Evolutionary conservation across 305 asterid genomes (phyloP).

Genomic region (Plantago coronopus): DNA sequence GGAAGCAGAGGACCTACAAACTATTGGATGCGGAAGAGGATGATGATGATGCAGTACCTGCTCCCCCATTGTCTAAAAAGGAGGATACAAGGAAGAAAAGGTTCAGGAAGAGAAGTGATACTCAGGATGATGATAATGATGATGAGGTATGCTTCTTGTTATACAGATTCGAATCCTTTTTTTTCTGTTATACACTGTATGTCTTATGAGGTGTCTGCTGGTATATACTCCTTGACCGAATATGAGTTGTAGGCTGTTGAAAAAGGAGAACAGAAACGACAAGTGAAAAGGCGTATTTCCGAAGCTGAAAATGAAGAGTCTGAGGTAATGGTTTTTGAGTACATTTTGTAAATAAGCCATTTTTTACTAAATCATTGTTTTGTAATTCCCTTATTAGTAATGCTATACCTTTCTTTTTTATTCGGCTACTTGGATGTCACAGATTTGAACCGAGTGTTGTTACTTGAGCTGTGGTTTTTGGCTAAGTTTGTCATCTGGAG

Average conservation of each 20-base stretch:
- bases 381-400: too few species aligned
- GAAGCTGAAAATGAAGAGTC: constrained; percentile 60
- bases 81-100: constrained; percentile 51
- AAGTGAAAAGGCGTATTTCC: constrained; percentile 54
- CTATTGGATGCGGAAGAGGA: constrained; percentile 76
- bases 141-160: constrained; percentile 52
- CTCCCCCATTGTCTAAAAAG: constrained; percentile 40
- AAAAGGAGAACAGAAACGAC: constrained; percentile 43
- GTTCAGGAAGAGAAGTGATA: constrained; percentile 75
- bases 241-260: constrained; percentile 41
- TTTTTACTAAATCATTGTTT: too few species aligned
- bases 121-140: constrained; percentile 52
- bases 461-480: too few species aligned
- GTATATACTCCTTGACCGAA: constrained; percentile 30
- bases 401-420: not conserved
- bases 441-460: too few species aligned
- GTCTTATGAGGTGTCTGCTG: constrained; percentile 24
- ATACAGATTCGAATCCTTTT: constrained; percentile 28
- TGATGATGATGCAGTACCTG: constrained; percentile 38
- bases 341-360: not conserved
- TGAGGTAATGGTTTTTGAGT: constrained; percentile 44
- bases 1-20: constrained; percentile 59
- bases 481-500: too few species aligned
- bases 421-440: too few species aligned
- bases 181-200: constrained; percentile 26